Percentiles rank a stretch among this genome's conserved stretches.
These are phyloP conservation scores for Lachancea waltii DNA, from an alignment of 805 yeast species.

Conservation along the genomic window DNA sequence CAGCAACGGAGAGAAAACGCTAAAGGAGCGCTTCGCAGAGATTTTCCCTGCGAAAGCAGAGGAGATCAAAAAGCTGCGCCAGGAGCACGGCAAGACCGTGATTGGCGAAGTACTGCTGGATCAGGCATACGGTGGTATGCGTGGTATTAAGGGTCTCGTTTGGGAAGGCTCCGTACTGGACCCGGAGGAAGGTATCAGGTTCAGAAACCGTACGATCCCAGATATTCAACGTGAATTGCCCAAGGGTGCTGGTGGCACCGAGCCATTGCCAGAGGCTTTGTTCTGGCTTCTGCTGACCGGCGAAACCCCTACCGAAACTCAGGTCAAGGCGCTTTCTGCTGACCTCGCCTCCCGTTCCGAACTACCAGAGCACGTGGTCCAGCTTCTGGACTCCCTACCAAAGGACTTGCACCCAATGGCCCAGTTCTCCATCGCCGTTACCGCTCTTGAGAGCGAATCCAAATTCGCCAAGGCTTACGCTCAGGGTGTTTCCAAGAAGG, in stretches of 20 bases:
- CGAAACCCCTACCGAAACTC: constrained; percentile 68
- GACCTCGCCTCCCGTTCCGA: constrained; percentile 75
- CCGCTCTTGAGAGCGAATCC: constrained; percentile 76
- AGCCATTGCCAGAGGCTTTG: constrained; percentile 71
- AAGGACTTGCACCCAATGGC: constrained; percentile 83
- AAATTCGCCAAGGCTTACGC: constrained; percentile 82
- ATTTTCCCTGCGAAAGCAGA: constrained; percentile 87
- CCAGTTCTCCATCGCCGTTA: constrained; percentile 76
- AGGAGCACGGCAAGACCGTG: constrained; percentile 73
- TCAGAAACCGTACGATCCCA: constrained; percentile 79
- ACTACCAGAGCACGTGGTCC: constrained; percentile 71
- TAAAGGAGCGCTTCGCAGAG: constrained; percentile 92
- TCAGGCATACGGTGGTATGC: constrained; percentile 88
- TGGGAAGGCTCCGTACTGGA: constrained; percentile 88
- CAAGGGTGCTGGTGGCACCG: constrained; percentile 62
- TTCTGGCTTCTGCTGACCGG: constrained; percentile 82
- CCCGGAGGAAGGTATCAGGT: constrained; percentile 79
- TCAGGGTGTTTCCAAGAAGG: constrained; percentile 72
- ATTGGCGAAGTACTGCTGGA: constrained; percentile 70
- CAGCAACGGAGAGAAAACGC: constrained; percentile 39
- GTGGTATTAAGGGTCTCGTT: constrained; percentile 78
- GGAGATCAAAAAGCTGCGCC: constrained; percentile 74
- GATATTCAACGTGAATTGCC: constrained; percentile 70
- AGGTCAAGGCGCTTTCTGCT: constrained; percentile 62
- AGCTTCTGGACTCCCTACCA: constrained; percentile 68